A percentile compares a stretch with the other conserved stretches of the same genome.
These are phyloP conservation scores for Heritiera fomes DNA, from an alignment of 345 rosid species.

Conservation along the genomic window DNA sequence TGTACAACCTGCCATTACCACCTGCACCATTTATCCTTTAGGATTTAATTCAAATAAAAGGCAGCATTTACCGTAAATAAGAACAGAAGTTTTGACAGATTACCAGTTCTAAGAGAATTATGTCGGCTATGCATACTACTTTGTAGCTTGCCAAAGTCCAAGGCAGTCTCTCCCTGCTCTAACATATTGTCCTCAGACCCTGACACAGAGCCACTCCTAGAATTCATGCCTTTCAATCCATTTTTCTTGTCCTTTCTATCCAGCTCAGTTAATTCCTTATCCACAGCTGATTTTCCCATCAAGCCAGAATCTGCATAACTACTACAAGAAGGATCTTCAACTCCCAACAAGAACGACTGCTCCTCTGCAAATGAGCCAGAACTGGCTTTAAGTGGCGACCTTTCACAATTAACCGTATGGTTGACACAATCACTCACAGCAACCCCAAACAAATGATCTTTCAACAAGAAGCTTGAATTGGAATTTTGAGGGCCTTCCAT, in stretches of 20 bases:
- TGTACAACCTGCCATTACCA: conserved; percentile 38
- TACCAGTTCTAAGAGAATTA: conserved; percentile 44
- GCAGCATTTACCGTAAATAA: not conserved
- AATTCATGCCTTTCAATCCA: conserved; percentile 34
- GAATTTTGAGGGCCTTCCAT: conserved; percentile 28
- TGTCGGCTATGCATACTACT: conserved; percentile 35
- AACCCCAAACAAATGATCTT: conserved; percentile 17
- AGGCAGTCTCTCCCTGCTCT: conserved; percentile 37
- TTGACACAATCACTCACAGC: conserved; percentile 6
- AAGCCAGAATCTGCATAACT: conserved; percentile 25
- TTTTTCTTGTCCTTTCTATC: conserved; percentile 32
- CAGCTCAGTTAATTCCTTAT: conserved; percentile 31
- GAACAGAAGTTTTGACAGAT: not conserved
- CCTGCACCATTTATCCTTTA: conserved; percentile 30
- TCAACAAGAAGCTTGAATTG: conserved; percentile 23
- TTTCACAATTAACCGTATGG: conserved; percentile 30
- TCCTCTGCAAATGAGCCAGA: conserved; percentile 37
- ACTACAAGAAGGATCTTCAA: conserved; percentile 24
- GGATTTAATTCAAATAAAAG: not conserved
- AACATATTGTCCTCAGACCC: conserved; percentile 39
- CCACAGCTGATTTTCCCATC: conserved; percentile 31
- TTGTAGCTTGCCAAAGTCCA: conserved; percentile 27
- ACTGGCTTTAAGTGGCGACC: conserved; percentile 27
- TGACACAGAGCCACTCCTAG: conserved; percentile 30
- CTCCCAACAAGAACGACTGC: conserved; percentile 35